phyloP scores from a whole-genome alignment of 345 rosid genomes.

The Hibiscus tridactylites region DNA sequence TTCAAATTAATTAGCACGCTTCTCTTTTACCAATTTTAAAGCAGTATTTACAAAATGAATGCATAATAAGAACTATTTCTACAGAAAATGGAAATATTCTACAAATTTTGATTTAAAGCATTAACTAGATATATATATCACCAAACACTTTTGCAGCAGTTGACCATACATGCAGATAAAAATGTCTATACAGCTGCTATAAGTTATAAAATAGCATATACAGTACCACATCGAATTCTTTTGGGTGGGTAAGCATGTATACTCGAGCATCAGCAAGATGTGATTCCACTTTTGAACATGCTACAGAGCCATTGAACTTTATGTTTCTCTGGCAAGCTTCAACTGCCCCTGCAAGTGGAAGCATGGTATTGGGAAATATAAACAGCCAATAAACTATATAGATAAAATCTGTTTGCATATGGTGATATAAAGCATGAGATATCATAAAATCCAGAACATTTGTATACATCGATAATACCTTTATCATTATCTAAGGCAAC shows the following conservation, averaged over 20 bases:
- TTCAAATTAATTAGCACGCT: background rate
- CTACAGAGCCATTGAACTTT: slow-evolving; percentile 84
- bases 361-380: background rate
- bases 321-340: slow-evolving; percentile 93
- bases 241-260: slow-evolving; percentile 87
- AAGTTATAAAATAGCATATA: background rate
- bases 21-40: background rate
- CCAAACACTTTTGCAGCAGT: background rate
- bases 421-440: background rate
- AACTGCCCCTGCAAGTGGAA: slow-evolving; percentile 50
- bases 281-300: slow-evolving; percentile 83
- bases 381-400: background rate
- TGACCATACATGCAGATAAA: too few species aligned
- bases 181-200: background rate
- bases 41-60: background rate
- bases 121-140: background rate
- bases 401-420: background rate
- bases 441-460: background rate
- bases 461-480: slow-evolving; percentile 32
- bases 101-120: background rate
- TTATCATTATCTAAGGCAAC: slow-evolving; percentile 93
- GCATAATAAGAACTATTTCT: background rate
- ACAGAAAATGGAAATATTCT: background rate
- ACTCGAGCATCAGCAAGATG: slow-evolving; percentile 95
- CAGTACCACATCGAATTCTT: slow-evolving; percentile 91